These are phyloP conservation scores for Exsudoporus floridanus DNA, from an alignment of 1,284 basidiomycete species.

Conservation along the genomic window DNA sequence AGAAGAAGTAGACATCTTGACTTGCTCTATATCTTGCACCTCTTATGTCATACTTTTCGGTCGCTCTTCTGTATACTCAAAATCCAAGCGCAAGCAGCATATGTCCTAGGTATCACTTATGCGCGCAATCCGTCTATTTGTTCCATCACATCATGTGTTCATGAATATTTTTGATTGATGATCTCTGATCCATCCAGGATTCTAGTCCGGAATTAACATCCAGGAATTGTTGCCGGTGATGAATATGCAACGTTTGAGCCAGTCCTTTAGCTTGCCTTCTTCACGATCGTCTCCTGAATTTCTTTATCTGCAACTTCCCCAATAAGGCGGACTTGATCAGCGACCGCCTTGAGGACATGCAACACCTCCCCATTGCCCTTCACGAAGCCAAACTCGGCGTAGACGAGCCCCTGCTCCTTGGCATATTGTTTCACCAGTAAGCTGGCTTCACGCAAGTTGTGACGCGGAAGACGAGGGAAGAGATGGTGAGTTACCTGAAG, in stretches of 20 bases:
- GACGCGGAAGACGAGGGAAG: constrained; percentile 92
- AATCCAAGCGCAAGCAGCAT: constrained; percentile 38
- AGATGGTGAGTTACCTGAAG: constrained; percentile 97
- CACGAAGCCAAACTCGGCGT: constrained; percentile 88
- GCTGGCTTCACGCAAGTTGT: constrained; percentile 85
- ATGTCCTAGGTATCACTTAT: constrained; percentile 37
- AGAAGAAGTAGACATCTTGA: constrained; percentile 72
- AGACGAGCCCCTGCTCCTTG: constrained; percentile 78
- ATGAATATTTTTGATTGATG: neutral
- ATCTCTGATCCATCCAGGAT: constrained; percentile 16
- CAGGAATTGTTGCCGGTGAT: neutral
- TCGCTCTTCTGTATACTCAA: constrained; percentile 34
- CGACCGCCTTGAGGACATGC: constrained; percentile 75
- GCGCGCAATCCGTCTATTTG: constrained; percentile 14
- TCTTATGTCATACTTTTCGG: constrained; percentile 9
- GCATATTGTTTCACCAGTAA: constrained; percentile 85
- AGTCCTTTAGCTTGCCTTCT: constrained; percentile 33
- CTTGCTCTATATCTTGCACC: constrained; percentile 2
- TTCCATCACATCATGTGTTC: neutral
- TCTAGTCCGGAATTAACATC: constrained; percentile 5
- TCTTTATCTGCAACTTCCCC: constrained; percentile 70
- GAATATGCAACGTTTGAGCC: neutral
- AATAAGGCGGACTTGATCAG: constrained; percentile 78
- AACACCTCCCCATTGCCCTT: constrained; percentile 81
- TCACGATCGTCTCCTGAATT: constrained; percentile 57